A percentile compares a stretch with the other conserved stretches of the same genome.
Evolutionary conservation across 192 early-diverging fungal genomes (phyloP).

Genomic region (Haplosporangium gracile): DNA sequence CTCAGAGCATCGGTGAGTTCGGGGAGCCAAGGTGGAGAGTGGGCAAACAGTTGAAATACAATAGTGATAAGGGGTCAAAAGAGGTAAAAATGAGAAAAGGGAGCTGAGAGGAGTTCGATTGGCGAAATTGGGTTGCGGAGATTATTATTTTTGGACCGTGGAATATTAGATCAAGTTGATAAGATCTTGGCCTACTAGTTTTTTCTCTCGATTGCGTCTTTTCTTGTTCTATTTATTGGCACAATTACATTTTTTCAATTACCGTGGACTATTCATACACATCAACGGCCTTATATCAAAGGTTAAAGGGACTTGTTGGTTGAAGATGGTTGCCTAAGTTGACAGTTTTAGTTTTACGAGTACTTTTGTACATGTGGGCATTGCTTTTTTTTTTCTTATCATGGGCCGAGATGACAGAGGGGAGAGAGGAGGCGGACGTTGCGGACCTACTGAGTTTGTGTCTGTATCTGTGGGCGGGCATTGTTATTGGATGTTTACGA

Average conservation of each 20-base stretch:
- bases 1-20: slow-evolving; percentile 1
- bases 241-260: neutral
- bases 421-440: neutral
- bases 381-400: neutral
- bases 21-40: neutral
- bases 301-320: neutral
- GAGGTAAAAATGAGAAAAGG: neutral
- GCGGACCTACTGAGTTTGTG: slow-evolving; percentile 3
- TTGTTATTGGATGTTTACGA: neutral
- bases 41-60: neutral
- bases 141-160: slow-evolving; percentile 24
- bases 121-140: slow-evolving; percentile 37
- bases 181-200: slow-evolving; percentile 25
- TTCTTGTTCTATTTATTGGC: slow-evolving; percentile 2
- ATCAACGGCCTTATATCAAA: neutral
- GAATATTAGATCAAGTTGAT: slow-evolving; percentile 19
- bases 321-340: neutral
- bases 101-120: slow-evolving; percentile 15
- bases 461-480: slow-evolving; percentile 1
- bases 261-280: neutral
- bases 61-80: neutral
- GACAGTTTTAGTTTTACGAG: neutral
- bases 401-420: neutral
- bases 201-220: slow-evolving; percentile 2
- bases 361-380: slow-evolving; percentile 1